Conservation (phyloP, 2,329 filamentous ascomycete genomes). For the Tolypocladium tundrense region DNA sequence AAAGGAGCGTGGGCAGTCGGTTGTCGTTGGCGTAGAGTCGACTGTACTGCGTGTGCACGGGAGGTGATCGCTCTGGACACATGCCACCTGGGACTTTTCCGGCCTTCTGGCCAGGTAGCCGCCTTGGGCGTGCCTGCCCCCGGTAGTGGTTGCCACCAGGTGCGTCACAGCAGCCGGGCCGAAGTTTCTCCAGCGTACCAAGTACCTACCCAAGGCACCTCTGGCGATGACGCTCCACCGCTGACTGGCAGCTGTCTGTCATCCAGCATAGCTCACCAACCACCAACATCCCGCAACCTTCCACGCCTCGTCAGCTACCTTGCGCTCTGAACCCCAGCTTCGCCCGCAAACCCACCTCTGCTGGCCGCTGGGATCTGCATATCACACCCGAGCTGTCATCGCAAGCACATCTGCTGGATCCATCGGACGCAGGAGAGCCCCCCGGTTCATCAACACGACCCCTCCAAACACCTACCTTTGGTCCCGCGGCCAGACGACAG, state of each 20-base stretch:
- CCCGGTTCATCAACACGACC: neutral
- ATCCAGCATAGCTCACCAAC: neutral
- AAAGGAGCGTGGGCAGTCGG: neutral
- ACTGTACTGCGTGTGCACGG: neutral
- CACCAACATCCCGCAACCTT: constrained; percentile 5
- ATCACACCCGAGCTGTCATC: neutral
- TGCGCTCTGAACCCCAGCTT: neutral
- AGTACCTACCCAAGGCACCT: constrained; percentile 1
- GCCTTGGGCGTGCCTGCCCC: neutral
- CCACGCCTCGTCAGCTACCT: neutral
- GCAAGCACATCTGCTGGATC: neutral
- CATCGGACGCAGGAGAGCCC: neutral
- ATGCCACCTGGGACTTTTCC: constrained; percentile 2
- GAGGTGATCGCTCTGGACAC: neutral
- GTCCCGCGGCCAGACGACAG: neutral
- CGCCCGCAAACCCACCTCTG: neutral
- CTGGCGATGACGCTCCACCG: constrained; percentile 4
- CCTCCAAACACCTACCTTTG: neutral
- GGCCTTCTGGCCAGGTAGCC: constrained; percentile 9
- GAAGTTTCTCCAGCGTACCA: constrained; percentile 4
- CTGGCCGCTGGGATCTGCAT: neutral
- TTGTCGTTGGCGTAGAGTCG: neutral
- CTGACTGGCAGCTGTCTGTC: neutral
- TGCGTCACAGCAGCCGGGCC: constrained; percentile 1
- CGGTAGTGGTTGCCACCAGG: neutral